These are phyloP conservation scores for Phytopythium litorale DNA, from an alignment of 352 stramenopile species.

Conservation along the genomic window DNA sequence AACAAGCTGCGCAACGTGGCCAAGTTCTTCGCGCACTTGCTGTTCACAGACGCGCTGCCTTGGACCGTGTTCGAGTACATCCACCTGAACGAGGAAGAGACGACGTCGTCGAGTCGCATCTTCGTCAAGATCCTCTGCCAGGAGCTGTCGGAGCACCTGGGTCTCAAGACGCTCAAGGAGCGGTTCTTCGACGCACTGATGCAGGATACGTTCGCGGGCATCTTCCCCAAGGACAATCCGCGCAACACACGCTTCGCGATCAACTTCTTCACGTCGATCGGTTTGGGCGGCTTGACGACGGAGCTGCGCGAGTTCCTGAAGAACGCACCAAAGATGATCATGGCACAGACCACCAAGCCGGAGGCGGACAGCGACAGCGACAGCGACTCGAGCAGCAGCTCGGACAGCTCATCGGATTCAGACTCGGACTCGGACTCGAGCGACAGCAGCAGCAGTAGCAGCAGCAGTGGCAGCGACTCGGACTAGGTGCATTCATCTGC, in stretches of 20 bases:
- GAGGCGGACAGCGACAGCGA: conserved; percentile 25
- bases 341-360: conserved; percentile 58
- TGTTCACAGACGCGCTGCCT: conserved; percentile 96
- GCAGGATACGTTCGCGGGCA: conserved; percentile 88
- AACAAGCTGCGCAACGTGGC: conserved; percentile 99
- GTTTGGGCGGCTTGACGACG: conserved; percentile 97
- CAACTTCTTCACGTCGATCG: conserved; percentile 99
- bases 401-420: conserved; percentile 34
- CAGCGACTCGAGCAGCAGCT: conserved; percentile 39
- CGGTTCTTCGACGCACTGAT: conserved; percentile 93
- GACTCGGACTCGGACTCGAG: conserved; percentile 23
- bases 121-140: conserved; percentile 99
- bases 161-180: conserved; percentile 94
- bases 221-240: conserved; percentile 97
- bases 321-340: conserved; percentile 95
- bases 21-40: conserved; percentile 98
- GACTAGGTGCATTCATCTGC: background rate
- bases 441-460: conserved; percentile 19
- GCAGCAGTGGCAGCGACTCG: conserved; percentile 16
- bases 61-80: conserved; percentile 98
- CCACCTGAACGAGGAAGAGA: conserved; percentile 98
- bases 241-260: conserved; percentile 98
- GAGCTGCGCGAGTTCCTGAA: conserved; percentile 95
- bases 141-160: conserved; percentile 97
- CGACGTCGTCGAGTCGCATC: conserved; percentile 98